phyloP scores from a whole-genome alignment of 2,329 filamentous ascomycete species.

The Fusarium azukiicola region DNA sequence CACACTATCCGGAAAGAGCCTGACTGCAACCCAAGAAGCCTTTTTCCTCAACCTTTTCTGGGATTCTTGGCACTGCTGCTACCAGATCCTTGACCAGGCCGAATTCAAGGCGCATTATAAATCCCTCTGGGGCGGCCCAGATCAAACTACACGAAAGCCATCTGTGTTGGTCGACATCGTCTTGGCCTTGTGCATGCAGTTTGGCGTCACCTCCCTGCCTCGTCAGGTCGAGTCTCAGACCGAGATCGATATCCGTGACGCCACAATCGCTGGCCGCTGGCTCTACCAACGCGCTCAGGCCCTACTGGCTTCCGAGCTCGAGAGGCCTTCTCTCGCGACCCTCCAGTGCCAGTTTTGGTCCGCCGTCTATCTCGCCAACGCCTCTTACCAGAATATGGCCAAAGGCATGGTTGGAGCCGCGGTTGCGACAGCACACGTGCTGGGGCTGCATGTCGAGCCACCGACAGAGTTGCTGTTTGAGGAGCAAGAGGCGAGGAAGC shows the following conservation, averaged over 20 bases:
- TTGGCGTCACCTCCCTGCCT: slow-evolving; percentile 54
- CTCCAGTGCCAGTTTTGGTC: slow-evolving; percentile 61
- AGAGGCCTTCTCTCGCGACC: neutral
- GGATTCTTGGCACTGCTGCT: slow-evolving; percentile 65
- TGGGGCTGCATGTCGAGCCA: slow-evolving; percentile 70
- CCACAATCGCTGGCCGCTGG: slow-evolving; percentile 65
- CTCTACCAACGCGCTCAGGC: slow-evolving; percentile 69
- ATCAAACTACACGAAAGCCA: slow-evolving; percentile 58
- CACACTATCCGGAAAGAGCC: slow-evolving; percentile 16
- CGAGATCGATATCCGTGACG: slow-evolving; percentile 53
- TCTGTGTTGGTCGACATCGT: slow-evolving; percentile 74
- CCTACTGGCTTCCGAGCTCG: slow-evolving; percentile 56
- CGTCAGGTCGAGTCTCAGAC: slow-evolving; percentile 4
- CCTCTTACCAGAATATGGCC: slow-evolving; percentile 69
- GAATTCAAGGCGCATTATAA: slow-evolving; percentile 30
- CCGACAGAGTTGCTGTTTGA: slow-evolving; percentile 52
- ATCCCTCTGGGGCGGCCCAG: slow-evolving; percentile 15
- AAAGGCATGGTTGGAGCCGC: slow-evolving; percentile 63
- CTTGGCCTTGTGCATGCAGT: slow-evolving; percentile 72
- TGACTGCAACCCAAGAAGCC: slow-evolving; percentile 66
- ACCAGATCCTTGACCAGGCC: slow-evolving; percentile 56
- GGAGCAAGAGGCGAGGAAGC: slow-evolving; percentile 66
- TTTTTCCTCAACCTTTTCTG: slow-evolving; percentile 69
- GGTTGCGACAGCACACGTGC: slow-evolving; percentile 66
- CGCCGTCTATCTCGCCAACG: slow-evolving; percentile 67